phyloP scores from a whole-genome alignment of 805 yeast genomes.

The Ogataea henricii region DNA sequence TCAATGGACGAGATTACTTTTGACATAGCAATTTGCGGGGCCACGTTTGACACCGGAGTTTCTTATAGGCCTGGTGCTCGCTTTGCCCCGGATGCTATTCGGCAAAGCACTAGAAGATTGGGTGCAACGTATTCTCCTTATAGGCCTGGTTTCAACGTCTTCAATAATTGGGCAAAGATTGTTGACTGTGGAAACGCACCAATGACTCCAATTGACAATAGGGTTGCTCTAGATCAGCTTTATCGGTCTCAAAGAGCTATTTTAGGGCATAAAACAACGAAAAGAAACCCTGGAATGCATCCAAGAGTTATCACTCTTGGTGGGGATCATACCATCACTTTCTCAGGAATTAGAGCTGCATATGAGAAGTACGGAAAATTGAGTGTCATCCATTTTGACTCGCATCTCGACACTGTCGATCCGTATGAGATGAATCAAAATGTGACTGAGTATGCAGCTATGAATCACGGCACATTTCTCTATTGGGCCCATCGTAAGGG shows the following conservation, averaged over 20 bases:
- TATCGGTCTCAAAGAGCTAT: conserved; percentile 52
- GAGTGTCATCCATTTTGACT: conserved; percentile 63
- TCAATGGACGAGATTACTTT: conserved; percentile 16
- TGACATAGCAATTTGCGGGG: conserved; percentile 57
- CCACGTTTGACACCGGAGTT: conserved; percentile 57
- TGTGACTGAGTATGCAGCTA: conserved; percentile 51
- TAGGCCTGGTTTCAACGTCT: conserved; percentile 33
- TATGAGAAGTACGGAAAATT: conserved; percentile 49
- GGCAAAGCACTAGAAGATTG: conserved; percentile 47
- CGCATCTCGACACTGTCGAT: conserved; percentile 73
- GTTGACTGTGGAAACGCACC: conserved; percentile 61
- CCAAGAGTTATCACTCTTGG: conserved; percentile 56
- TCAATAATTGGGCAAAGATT: conserved; percentile 40
- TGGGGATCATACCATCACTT: conserved; percentile 61
- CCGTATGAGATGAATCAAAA: conserved; percentile 62
- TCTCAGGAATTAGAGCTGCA: conserved; percentile 53
- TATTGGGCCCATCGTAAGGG: conserved; percentile 70
- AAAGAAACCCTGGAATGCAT: conserved; percentile 19
- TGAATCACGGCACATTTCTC: conserved; percentile 65
- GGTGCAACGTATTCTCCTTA: conserved; percentile 42
- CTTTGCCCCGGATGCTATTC: conserved; percentile 54
- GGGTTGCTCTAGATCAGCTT: conserved; percentile 54
- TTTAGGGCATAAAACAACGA: conserved; percentile 36
- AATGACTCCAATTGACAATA: conserved; percentile 56
- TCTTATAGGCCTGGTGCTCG: conserved; percentile 57